These are phyloP conservation scores for Teratosphaeria zuluensis DNA, from an alignment of 2,329 filamentous ascomycete species.

Conservation along the genomic window DNA sequence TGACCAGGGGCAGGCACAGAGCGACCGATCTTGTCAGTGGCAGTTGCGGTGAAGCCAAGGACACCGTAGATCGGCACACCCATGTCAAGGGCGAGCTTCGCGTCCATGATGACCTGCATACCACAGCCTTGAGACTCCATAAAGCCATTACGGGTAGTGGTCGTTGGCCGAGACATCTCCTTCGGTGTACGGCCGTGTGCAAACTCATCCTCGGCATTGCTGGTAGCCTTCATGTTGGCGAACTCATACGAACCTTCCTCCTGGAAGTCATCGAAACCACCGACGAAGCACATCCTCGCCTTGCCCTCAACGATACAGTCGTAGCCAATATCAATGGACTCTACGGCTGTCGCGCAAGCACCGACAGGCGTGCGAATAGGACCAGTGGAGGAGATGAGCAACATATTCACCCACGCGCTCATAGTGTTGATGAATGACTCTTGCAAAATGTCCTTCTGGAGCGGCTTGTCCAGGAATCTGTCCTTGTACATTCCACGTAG, in stretches of 20 bases:
- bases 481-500: constrained; percentile 98
- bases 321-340: constrained; percentile 95
- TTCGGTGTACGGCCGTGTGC: constrained; percentile 87
- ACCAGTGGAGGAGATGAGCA: constrained; percentile 90
- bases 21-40: constrained; percentile 97
- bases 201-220: constrained; percentile 94
- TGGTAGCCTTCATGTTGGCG: constrained; percentile 99
- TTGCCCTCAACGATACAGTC: constrained; percentile 98
- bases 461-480: constrained; percentile 88
- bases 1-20: constrained; percentile 94
- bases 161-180: constrained; percentile 97
- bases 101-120: constrained; percentile 98
- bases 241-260: constrained; percentile 99
- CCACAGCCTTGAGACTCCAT: constrained; percentile 99
- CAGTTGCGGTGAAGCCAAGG: constrained; percentile 84
- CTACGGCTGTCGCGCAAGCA: constrained; percentile 92
- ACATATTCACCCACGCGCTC: constrained; percentile 99
- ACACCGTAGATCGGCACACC: constrained; percentile 96
- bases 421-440: constrained; percentile 99
- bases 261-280: constrained; percentile 98
- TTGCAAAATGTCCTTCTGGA: constrained; percentile 98
- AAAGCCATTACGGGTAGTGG: constrained; percentile 93
- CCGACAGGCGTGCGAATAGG: constrained; percentile 98
- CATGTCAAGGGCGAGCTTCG: constrained; percentile 92
- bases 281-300: constrained; percentile 92